A percentile compares a stretch with the other conserved stretches of the same genome.
Conservation (phyloP, 805 yeast genomes). For the Candida loeiensis region DNA sequence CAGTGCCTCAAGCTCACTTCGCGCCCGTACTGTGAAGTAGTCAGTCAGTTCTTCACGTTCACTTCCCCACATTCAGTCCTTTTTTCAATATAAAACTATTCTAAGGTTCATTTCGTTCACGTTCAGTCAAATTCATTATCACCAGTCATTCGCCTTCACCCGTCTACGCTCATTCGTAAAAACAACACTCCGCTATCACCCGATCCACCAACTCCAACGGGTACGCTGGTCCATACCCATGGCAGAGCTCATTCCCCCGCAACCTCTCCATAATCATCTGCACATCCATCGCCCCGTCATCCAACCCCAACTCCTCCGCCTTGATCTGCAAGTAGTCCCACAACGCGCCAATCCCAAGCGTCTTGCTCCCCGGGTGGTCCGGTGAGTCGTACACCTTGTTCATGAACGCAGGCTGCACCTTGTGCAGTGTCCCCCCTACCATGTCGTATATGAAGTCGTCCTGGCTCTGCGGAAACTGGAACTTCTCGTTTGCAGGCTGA, state of each 20-base stretch:
- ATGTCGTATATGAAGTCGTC: conserved; percentile 31
- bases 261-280: conserved; percentile 54
- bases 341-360: conserved; percentile 71
- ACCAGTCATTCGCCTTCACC: not conserved
- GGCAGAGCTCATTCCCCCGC: conserved; percentile 70
- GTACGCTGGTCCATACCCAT: conserved; percentile 75
- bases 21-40: too few relatives aligned
- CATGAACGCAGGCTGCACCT: conserved; percentile 17
- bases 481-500: conserved; percentile 14
- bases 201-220: conserved; percentile 43
- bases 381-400: conserved; percentile 35
- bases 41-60: too few relatives aligned
- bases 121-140: not conserved
- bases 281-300: conserved; percentile 51
- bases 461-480: conserved; percentile 34
- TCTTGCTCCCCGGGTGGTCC: conserved; percentile 40
- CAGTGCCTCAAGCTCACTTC: too few relatives aligned
- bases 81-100: too few relatives aligned
- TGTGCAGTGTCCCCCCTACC: conserved; percentile 24
- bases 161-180: not conserved
- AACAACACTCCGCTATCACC: conserved; percentile 21
- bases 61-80: too few relatives aligned
- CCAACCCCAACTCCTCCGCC: conserved; percentile 43
- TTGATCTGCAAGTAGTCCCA: conserved; percentile 70
- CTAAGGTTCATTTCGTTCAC: too few relatives aligned